These are phyloP conservation scores for Somion occarium DNA, from an alignment of 1,284 basidiomycete species.

Conservation along the genomic window DNA sequence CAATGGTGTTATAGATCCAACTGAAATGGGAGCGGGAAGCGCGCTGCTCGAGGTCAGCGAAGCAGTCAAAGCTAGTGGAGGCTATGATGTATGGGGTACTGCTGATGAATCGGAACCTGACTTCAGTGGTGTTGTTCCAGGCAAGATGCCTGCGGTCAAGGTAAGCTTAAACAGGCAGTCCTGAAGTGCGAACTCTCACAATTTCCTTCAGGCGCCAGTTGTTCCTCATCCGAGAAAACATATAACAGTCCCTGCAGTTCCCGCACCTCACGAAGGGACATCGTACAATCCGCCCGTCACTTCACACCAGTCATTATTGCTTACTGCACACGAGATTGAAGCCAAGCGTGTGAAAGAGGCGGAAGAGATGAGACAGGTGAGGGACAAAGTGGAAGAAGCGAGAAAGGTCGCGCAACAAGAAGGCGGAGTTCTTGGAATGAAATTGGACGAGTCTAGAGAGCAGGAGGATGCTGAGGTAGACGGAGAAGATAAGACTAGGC, in stretches of 20 bases:
- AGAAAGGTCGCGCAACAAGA: conserved; percentile 25
- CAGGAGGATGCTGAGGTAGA: conserved; percentile 32
- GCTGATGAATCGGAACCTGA: conserved; percentile 20
- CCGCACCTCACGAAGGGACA: conserved; percentile 78
- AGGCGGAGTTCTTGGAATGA: conserved; percentile 51
- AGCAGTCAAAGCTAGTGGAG: conserved; percentile 67
- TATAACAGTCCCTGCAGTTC: conserved; percentile 64
- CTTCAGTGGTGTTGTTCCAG: conserved; percentile 2
- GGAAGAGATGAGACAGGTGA: conserved; percentile 50
- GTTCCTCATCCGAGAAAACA: conserved; percentile 41
- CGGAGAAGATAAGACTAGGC: conserved; percentile 23
- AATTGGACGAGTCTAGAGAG: conserved; percentile 43
- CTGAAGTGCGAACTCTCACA: conserved; percentile 4
- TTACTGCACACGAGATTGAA: conserved; percentile 68
- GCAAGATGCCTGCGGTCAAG: conserved; percentile 40
- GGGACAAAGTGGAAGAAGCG: conserved; percentile 53
- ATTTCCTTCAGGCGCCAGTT: conserved; percentile 40
- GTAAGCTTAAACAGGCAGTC: conserved; percentile 28
- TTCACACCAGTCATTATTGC: conserved; percentile 74
- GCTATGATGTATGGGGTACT: conserved; percentile 68
- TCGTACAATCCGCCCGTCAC: conserved; percentile 91
- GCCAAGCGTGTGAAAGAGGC: conserved; percentile 50
- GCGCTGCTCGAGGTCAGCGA: conserved; percentile 55
- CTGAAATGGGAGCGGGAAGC: conserved; percentile 59
- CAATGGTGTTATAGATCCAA: conserved; percentile 62